These are phyloP conservation scores for Penicillium bialowiezense DNA, from an alignment of 495 filamentous ascomycete genomes.

Conservation along the genomic window DNA sequence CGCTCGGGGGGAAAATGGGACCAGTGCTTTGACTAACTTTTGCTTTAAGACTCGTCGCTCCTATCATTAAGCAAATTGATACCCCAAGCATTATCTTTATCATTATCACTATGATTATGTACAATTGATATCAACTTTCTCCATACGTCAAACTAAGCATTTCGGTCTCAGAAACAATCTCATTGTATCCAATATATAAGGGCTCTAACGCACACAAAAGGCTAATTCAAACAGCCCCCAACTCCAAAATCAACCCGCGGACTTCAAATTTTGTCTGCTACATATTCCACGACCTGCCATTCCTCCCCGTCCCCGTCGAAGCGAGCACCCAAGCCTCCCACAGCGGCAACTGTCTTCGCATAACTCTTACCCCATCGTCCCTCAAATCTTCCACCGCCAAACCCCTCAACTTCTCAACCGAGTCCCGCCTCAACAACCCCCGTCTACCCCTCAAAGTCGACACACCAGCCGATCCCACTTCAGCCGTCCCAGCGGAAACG, in stretches of 20 bases:
- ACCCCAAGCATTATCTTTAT: neutral
- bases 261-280: neutral
- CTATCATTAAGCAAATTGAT: neutral
- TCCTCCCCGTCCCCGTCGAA: slow-evolving; percentile 3
- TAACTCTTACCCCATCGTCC: slow-evolving; percentile 55
- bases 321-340: slow-evolving; percentile 67
- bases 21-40: slow-evolving; percentile 57
- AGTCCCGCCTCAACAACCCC: slow-evolving; percentile 20
- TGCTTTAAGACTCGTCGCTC: too few species aligned
- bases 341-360: slow-evolving; percentile 49
- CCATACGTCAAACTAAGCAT: neutral
- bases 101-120: neutral
- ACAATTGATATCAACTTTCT: neutral
- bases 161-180: neutral
- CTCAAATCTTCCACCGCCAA: slow-evolving; percentile 49
- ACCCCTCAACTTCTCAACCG: slow-evolving; percentile 20
- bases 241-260: neutral
- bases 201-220: slow-evolving; percentile 1
- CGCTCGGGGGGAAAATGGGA: slow-evolving; percentile 67
- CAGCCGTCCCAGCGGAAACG: slow-evolving; percentile 11
- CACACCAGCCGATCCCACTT: neutral
- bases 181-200: neutral
- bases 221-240: slow-evolving; percentile 8
- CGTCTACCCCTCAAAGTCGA: slow-evolving; percentile 9
- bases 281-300: slow-evolving; percentile 5